Percentiles rank a stretch among this genome's conserved stretches.
Conservation (phyloP, 129 eudicot genomes). For the Flaveria linearis region DNA sequence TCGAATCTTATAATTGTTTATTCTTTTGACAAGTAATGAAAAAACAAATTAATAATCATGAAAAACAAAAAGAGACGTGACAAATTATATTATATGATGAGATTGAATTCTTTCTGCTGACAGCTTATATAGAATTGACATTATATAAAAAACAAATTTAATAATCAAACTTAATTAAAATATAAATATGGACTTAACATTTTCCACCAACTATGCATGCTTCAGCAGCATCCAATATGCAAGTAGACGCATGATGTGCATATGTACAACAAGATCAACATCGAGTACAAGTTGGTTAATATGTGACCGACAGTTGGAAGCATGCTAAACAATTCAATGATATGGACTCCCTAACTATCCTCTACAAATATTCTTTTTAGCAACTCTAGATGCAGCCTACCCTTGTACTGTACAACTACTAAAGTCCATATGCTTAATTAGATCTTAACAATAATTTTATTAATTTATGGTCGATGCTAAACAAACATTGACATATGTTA, state of each 20-base stretch:
- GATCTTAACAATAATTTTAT: neutral
- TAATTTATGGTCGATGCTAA: no score
- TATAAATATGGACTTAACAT: neutral
- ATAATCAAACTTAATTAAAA: neutral
- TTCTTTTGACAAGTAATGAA: neutral
- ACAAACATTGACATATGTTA: no score
- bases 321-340: slow-evolving; percentile 2
- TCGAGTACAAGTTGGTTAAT: neutral
- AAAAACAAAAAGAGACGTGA: neutral
- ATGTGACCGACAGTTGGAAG: slow-evolving; percentile 12
- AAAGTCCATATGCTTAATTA: neutral
- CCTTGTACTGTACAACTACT: slow-evolving; percentile 5
- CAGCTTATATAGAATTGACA: slow-evolving; percentile 1
- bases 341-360: slow-evolving; percentile 10
- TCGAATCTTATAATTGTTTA: neutral
- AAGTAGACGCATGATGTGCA: slow-evolving; percentile 15
- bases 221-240: slow-evolving; percentile 10
- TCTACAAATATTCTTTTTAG: neutral
- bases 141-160: neutral
- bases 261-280: neutral
- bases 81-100: slow-evolving; percentile 7
- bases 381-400: neutral
- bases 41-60: neutral
- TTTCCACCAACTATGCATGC: slow-evolving; percentile 20
- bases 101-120: slow-evolving; percentile 4